These are phyloP conservation scores for Simmondsia chinensis DNA, from an alignment of 148 eudicot species.

Conservation along the genomic window DNA sequence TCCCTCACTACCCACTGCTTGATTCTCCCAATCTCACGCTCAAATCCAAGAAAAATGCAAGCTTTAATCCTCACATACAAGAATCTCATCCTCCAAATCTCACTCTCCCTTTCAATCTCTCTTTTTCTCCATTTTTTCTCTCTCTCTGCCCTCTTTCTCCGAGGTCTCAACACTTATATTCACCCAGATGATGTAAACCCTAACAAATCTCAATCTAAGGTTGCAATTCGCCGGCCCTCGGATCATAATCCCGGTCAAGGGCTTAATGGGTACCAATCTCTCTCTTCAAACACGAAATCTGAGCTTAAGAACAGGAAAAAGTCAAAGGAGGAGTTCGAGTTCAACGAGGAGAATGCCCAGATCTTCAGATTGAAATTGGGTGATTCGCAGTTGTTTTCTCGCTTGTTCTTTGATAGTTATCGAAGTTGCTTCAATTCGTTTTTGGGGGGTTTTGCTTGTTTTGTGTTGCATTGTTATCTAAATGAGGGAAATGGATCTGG, in stretches of 20 bases:
- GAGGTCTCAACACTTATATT: conserved; percentile 81
- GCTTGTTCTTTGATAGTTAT: conserved; percentile 53
- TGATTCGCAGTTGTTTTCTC: conserved; percentile 60
- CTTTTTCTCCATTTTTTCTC: conserved; percentile 42
- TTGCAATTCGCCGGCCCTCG: conserved; percentile 78
- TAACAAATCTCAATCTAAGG: conserved; percentile 28
- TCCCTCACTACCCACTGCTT: no score
- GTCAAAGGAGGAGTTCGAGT: conserved; percentile 56
- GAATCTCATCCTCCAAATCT: conserved; percentile 50
- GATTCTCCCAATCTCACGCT: no score
- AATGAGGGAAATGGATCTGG: conserved; percentile 26
- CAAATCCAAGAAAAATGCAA: no score
- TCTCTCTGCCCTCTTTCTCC: conserved; percentile 52
- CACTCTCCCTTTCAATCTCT: conserved; percentile 42
- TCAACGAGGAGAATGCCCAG: conserved; percentile 95
- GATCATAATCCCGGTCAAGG: conserved; percentile 15
- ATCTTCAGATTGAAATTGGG: conserved; percentile 81
- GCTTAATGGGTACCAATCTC: conserved; percentile 31
- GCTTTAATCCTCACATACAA: conserved; percentile 21
- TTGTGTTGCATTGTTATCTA: conserved; percentile 43
- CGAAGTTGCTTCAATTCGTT: conserved; percentile 37
- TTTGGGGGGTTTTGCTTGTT: conserved; percentile 28
- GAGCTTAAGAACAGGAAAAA: conserved; percentile 67
- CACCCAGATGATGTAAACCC: conserved; percentile 92
- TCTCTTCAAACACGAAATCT: conserved; percentile 28